Evolutionary conservation across 495 filamentous ascomycete species (phyloP).

Genomic region (Xylaria flabelliformis): DNA sequence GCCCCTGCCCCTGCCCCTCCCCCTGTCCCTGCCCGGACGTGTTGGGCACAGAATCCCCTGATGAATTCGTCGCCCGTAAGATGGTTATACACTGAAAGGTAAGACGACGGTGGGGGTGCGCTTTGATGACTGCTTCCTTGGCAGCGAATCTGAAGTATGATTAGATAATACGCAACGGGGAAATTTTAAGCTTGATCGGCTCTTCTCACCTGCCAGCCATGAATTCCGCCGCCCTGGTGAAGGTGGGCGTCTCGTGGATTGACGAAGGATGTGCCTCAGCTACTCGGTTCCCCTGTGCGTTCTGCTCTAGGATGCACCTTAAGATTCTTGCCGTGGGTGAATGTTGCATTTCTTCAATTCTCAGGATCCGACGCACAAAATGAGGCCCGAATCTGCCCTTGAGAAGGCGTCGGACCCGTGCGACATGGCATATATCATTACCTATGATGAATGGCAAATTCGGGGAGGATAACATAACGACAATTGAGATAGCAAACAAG

Average conservation of each 20-base stretch:
- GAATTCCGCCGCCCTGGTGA: slow-evolving; percentile 44
- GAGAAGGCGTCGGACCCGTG: slow-evolving; percentile 51
- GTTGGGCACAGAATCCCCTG: background rate
- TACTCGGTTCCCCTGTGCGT: no score
- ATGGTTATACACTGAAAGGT: slow-evolving; percentile 57
- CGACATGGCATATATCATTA: slow-evolving; percentile 62
- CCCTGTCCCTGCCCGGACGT: no score
- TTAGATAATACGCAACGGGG: background rate
- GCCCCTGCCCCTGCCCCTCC: background rate
- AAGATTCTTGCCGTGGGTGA: slow-evolving; percentile 16
- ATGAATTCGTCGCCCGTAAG: background rate
- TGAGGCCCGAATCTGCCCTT: slow-evolving; percentile 29
- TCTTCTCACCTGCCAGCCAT: slow-evolving; percentile 59
- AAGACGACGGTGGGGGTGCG: slow-evolving; percentile 52
- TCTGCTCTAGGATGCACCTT: slow-evolving; percentile 17
- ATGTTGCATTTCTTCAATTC: slow-evolving; percentile 41
- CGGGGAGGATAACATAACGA: slow-evolving; percentile 1
- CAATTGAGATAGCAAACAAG: background rate
- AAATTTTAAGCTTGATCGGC: background rate
- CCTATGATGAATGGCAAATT: slow-evolving; percentile 53
- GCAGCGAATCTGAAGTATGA: slow-evolving; percentile 59
- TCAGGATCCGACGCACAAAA: slow-evolving; percentile 53
- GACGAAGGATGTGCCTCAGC: no score
- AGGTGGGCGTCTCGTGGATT: background rate
- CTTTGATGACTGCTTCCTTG: slow-evolving; percentile 71